Base-by-base conservation (phyloP, 2,329 filamentous ascomycete genomes). In the Elsinoe perseae region DNA sequence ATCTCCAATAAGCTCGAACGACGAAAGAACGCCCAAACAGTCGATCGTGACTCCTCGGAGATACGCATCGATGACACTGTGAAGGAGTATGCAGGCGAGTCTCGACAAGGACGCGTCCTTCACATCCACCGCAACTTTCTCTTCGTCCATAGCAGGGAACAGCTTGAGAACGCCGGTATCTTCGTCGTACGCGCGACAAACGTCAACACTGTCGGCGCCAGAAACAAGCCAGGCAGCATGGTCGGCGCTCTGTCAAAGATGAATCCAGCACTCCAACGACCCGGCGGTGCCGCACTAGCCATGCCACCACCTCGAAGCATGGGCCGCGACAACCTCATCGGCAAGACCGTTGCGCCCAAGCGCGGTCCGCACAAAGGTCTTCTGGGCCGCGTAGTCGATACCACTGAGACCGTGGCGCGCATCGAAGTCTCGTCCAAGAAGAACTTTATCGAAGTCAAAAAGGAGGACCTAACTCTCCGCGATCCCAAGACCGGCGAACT, bases 401-500 rank as follows among this genome's bases (percentile, higher is more conserved):
- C 92, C 0, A 95, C 89, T 5, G 91, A 95, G 64, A 82, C 82
- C 2, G 83, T 87, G 65, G 92, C 89, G 27, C 86, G 91, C 61
- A 87, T 98, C 40, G 93, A 98, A 72, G 76, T 98, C 36, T 92
- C 97, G 68, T 91, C 91, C 4, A 95, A 95, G 75, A 89, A 85
- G 73, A 97, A 96, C 77, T 86, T 88, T 14, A 83, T 97, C 60
- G 90, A 86, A 6, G 82, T 97, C 32, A 81, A 84, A 18, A 95
- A 95, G 68, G 84, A 87, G 9, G 82, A 86, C 57, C 75, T 98
- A n/a, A 82, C 81, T 21, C 87, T 95, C 73, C 91, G 92, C 70
- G 92, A 98, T 60, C 76, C 80, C 60, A 72, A 86, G 56, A 92
- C 86, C 3, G 91, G 90, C 44, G 81, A 84, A 56, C 80, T 80